Conservation (phyloP, 2,329 filamentous ascomycete species). For the Scorias spongiosa region DNA sequence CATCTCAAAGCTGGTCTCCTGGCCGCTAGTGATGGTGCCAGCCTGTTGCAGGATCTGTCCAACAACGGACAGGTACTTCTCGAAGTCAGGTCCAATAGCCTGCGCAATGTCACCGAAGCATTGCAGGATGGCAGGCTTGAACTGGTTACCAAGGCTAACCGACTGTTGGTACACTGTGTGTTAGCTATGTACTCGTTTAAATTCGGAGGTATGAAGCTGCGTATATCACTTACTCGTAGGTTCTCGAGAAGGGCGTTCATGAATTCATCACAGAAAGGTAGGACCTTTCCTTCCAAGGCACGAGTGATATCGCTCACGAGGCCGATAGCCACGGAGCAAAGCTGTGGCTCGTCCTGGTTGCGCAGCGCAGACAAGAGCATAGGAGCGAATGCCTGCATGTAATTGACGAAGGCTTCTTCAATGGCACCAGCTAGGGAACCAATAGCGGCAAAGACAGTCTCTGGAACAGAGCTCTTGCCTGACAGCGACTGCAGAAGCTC, state of each 20-base stretch:
- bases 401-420: conserved; percentile 86
- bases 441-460: conserved; percentile 82
- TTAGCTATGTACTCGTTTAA: conserved; percentile 11
- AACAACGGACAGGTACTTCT: conserved; percentile 83
- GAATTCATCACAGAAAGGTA: conserved; percentile 91
- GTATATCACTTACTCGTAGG: conserved; percentile 47
- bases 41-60: conserved; percentile 91
- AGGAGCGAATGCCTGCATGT: conserved; percentile 89
- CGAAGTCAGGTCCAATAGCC: conserved; percentile 81
- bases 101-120: conserved; percentile 97
- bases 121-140: conserved; percentile 95
- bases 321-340: conserved; percentile 95
- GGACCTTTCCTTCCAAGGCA: conserved; percentile 74
- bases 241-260: conserved; percentile 97
- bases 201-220: not conserved
- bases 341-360: conserved; percentile 86
- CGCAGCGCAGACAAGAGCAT: conserved; percentile 87
- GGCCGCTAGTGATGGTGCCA: conserved; percentile 60
- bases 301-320: conserved; percentile 92
- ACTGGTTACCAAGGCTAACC: conserved; percentile 77
- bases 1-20: conserved; percentile 77
- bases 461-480: conserved; percentile 82
- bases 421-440: conserved; percentile 83
- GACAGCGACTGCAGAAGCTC: conserved; percentile 64
- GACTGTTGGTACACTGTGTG: conserved; percentile 37